A percentile compares a stretch with the other conserved stretches of the same genome.
Evolutionary conservation across 1,284 basidiomycete species (phyloP).

Genomic region (Ustilago curta): DNA sequence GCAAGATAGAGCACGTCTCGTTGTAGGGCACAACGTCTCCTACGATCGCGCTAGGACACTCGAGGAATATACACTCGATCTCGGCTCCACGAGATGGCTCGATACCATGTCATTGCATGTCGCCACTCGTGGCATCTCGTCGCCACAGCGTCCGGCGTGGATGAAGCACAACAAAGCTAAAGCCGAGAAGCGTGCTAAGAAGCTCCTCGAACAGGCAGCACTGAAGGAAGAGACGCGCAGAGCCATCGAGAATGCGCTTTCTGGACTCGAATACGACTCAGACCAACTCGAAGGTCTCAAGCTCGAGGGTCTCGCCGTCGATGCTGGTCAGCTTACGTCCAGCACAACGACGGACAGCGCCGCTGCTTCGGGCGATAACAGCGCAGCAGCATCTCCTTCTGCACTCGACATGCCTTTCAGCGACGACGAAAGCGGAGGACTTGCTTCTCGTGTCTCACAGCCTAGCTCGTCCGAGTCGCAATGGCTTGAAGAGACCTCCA

Average conservation of each 20-base stretch:
- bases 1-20: slow-evolving; percentile 72
- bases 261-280: slow-evolving; percentile 48
- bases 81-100: slow-evolving; percentile 83
- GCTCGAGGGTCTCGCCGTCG: slow-evolving; percentile 41
- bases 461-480: slow-evolving; percentile 25
- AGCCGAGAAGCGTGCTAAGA: slow-evolving; percentile 73
- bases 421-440: slow-evolving; percentile 42
- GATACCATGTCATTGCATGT: slow-evolving; percentile 97
- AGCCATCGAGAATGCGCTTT: slow-evolving; percentile 51
- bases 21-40: slow-evolving; percentile 94
- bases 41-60: slow-evolving; percentile 87
- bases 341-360: slow-evolving; percentile 4
- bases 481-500: slow-evolving; percentile 94
- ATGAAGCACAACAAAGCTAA: slow-evolving; percentile 79
- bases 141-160: slow-evolving; percentile 94
- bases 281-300: slow-evolving; percentile 54
- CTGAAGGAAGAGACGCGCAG: slow-evolving; percentile 68
- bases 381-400: slow-evolving; percentile 15
- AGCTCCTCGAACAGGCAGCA: slow-evolving; percentile 64
- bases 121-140: slow-evolving; percentile 92
- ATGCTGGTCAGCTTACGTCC: slow-evolving; percentile 11
- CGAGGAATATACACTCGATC: slow-evolving; percentile 84
- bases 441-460: slow-evolving; percentile 26
- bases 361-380: slow-evolving; percentile 5
- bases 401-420: slow-evolving; percentile 45